A percentile compares a stretch with the other conserved stretches of the same genome.
Conservation (phyloP, 345 rosid genomes). For the Corchorus capsularis region DNA sequence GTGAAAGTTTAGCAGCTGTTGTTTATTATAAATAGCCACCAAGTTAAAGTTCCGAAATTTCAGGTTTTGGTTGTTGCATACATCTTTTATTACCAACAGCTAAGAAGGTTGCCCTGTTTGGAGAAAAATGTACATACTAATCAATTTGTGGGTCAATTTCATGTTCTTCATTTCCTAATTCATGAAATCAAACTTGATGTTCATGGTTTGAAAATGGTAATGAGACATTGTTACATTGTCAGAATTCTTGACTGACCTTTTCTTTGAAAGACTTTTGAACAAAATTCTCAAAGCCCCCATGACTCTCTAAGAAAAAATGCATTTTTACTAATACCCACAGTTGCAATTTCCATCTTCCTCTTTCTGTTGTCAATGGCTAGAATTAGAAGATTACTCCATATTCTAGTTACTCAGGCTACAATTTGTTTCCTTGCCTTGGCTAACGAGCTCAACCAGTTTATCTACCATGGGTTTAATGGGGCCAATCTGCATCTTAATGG, state of each 20-base stretch:
- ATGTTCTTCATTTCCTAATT: background rate
- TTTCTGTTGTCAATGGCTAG: background rate
- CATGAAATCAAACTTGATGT: background rate
- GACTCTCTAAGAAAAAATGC: background rate
- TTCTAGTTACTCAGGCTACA: background rate
- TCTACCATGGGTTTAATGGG: slow-evolving; percentile 45
- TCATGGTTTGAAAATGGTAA: background rate
- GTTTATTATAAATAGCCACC: background rate
- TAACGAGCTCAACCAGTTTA: slow-evolving; percentile 33
- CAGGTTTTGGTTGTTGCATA: background rate
- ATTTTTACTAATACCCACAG: background rate
- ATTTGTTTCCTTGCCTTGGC: slow-evolving; percentile 12
- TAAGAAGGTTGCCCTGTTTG: background rate
- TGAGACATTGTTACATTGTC: too few species aligned
- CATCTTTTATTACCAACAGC: background rate
- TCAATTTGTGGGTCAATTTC: background rate
- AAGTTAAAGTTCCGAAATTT: background rate
- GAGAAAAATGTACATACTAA: background rate
- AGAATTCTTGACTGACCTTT: background rate
- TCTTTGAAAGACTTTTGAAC: too few species aligned
- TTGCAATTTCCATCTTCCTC: background rate
- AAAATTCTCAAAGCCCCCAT: background rate
- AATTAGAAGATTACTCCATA: background rate
- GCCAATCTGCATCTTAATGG: slow-evolving; percentile 40
- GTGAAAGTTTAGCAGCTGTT: background rate